phyloP scores from a whole-genome alignment of 1,139 yeast species.

The Hyphopichia pseudoburtonii region DNA sequence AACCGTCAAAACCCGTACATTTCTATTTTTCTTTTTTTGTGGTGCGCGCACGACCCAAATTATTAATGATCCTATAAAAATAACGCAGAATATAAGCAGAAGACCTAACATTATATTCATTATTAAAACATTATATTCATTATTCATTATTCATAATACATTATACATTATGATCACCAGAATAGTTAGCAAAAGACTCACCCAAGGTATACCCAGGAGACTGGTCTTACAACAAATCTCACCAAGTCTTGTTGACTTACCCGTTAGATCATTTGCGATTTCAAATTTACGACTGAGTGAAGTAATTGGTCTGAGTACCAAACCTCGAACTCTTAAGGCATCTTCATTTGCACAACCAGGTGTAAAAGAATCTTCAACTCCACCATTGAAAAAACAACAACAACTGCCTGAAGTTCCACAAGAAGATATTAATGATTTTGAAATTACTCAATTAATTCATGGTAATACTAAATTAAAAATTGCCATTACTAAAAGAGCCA shows the following conservation, averaged over 20 bases:
- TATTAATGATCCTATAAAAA: slow-evolving; percentile 5
- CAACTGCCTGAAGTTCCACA: slow-evolving; percentile 15
- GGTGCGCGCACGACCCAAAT: not conserved
- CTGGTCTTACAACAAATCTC: no score
- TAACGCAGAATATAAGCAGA: slow-evolving; percentile 5
- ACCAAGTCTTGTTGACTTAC: no score
- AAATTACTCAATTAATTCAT: slow-evolving; percentile 28
- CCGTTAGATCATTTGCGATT: no score
- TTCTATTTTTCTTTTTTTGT: not conserved
- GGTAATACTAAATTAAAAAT: slow-evolving; percentile 38
- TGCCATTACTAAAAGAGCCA: slow-evolving; percentile 43
- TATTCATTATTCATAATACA: not conserved
- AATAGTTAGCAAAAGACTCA: not conserved
- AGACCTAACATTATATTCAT: no score
- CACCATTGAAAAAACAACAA: slow-evolving; percentile 5
- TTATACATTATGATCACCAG: not conserved
- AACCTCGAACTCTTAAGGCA: slow-evolving; percentile 25
- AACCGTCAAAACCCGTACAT: slow-evolving; percentile 2
- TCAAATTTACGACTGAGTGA: no score
- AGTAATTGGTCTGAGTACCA: no score
- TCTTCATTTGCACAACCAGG: slow-evolving; percentile 27
- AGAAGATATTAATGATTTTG: slow-evolving; percentile 30
- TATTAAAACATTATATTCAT: not conserved
- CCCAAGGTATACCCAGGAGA: not conserved
- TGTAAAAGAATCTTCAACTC: slow-evolving; percentile 13